These are phyloP conservation scores for Tetrahymena elliotti DNA, from an alignment of 73 alveolate genomes.

Conservation along the genomic window DNA sequence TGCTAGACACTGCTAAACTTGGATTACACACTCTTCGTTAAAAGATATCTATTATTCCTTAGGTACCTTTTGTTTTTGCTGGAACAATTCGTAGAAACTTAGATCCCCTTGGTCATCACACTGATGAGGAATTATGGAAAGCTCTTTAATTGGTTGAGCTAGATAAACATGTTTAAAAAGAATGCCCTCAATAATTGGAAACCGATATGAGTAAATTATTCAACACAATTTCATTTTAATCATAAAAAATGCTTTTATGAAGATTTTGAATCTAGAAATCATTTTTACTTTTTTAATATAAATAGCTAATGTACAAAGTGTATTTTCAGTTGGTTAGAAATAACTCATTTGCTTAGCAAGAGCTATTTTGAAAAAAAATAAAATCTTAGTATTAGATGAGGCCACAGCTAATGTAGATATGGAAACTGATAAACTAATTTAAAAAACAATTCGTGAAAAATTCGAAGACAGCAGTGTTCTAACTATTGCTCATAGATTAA, in stretches of 20 bases:
- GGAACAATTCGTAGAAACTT: constrained; percentile 61
- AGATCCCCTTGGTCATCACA: constrained; percentile 60
- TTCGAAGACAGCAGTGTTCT: constrained; percentile 58
- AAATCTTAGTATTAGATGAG: constrained; percentile 67
- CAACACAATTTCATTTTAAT: neutral
- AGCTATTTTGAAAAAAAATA: constrained; percentile 48
- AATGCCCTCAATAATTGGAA: neutral
- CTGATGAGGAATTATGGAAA: constrained; percentile 39
- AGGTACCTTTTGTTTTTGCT: constrained; percentile 61
- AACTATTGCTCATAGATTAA: constrained; percentile 72
- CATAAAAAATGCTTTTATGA: neutral
- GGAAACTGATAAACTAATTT: constrained; percentile 60
- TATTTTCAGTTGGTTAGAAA: constrained; percentile 55
- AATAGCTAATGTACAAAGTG: neutral
- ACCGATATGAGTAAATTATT: constrained; percentile 7
- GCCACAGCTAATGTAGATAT: constrained; percentile 75
- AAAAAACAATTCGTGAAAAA: constrained; percentile 50
- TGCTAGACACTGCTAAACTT: constrained; percentile 34
- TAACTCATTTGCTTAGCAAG: constrained; percentile 51
- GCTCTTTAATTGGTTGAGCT: constrained; percentile 44
- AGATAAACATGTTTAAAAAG: neutral
- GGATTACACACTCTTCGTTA: constrained; percentile 60
- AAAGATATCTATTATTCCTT: constrained; percentile 59
- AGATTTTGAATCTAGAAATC: neutral
- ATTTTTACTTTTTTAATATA: constrained; percentile 8